Conservation (phyloP, 1,284 basidiomycete species). For the Leccinum laetum region DNA sequence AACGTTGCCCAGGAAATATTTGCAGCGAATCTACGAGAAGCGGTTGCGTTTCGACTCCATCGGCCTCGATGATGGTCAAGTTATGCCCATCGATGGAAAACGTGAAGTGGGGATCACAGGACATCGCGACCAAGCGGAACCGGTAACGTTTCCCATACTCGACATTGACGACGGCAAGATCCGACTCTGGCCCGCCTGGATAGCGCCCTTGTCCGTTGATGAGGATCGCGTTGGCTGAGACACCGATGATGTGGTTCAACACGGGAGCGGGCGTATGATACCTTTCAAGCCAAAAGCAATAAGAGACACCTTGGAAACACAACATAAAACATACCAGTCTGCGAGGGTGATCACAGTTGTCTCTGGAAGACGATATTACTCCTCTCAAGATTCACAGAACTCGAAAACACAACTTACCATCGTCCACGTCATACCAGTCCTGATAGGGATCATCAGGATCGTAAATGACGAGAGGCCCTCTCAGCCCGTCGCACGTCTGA, state of each 20-base stretch:
- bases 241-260: not conserved
- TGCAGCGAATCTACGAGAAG: not conserved
- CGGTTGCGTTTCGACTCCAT: not conserved
- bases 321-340: not conserved
- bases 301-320: not conserved
- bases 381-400: not conserved
- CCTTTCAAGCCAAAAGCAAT: not conserved
- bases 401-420: not conserved
- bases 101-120: not conserved
- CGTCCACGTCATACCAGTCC: not conserved
- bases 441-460: not conserved
- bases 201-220: not conserved
- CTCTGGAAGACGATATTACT: not conserved
- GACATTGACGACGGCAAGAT: not conserved
- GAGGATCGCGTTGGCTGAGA: not conserved
- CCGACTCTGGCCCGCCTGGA: not conserved
- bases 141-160: not conserved
- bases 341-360: not conserved
- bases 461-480: not conserved
- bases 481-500: not conserved
- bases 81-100: not conserved
- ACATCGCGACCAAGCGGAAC: not conserved
- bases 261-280: not conserved
- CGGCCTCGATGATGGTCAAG: not conserved
- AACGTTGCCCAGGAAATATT: not conserved